phyloP scores from a whole-genome alignment of 83 land plant genomes.

The Thuja plicata region DNA sequence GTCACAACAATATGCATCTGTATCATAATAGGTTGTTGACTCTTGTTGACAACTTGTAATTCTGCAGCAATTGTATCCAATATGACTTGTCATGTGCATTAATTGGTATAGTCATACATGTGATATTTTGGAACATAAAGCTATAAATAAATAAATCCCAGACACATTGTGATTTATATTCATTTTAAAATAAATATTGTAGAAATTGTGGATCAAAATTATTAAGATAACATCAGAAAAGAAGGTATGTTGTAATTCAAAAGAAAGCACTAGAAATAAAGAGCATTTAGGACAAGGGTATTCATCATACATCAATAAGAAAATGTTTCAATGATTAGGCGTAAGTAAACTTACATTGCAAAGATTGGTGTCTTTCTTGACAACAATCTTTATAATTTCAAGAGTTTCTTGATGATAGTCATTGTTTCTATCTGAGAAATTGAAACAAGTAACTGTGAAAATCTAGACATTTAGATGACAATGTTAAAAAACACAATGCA shows the following conservation, averaged over 20 bases:
- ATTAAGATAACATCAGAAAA: not conserved
- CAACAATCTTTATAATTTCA: slow-evolving; percentile 78
- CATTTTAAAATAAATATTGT: not conserved
- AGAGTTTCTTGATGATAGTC: slow-evolving; percentile 87
- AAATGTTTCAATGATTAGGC: not conserved
- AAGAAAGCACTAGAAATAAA: not conserved
- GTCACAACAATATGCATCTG: slow-evolving; percentile 59
- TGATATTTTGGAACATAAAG: not conserved
- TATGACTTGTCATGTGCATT: slow-evolving; percentile 54
- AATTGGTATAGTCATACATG: not conserved
- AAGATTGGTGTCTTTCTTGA: slow-evolving; percentile 73
- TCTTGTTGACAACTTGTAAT: slow-evolving; percentile 73
- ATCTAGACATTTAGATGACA: slow-evolving; percentile 12
- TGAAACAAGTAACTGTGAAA: slow-evolving; percentile 76
- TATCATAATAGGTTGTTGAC: slow-evolving; percentile 65
- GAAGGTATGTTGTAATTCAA: not conserved
- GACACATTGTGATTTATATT: not conserved
- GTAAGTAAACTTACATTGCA: slow-evolving; percentile 66
- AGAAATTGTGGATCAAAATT: not conserved
- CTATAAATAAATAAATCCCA: not conserved
- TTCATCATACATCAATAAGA: not conserved
- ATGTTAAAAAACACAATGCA: too few relatives aligned
- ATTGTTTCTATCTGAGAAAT: slow-evolving; percentile 80
- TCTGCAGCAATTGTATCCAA: slow-evolving; percentile 88
- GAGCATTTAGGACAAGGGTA: not conserved